These are phyloP conservation scores for Eucalyptus microcorys DNA, from an alignment of 345 rosid species.

Conservation along the genomic window DNA sequence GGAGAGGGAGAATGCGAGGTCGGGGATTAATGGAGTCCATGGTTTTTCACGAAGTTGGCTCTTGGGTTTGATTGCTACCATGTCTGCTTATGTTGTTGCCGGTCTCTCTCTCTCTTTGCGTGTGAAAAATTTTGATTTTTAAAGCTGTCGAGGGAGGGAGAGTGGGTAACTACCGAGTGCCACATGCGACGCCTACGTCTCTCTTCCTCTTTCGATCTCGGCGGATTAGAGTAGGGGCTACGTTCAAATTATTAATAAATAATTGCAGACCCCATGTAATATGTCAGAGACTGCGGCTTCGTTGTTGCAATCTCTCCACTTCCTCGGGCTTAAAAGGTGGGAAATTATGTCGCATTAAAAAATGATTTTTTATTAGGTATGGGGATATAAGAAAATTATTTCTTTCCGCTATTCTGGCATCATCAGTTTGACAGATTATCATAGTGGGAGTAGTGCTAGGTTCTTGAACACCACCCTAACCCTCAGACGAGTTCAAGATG, in stretches of 20 bases:
- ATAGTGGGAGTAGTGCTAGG: neutral
- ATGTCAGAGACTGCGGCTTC: neutral
- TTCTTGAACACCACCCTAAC: neutral
- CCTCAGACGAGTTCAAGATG: neutral
- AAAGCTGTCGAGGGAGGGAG: neutral
- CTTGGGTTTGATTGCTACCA: neutral
- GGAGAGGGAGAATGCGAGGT: neutral
- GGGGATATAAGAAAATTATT: neutral
- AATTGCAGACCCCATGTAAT: neutral
- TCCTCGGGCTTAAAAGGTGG: neutral
- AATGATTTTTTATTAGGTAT: neutral
- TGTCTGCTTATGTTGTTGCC: neutral
- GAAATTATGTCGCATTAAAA: neutral
- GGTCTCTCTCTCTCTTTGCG: neutral
- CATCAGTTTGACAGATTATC: neutral
- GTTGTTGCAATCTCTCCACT: neutral
- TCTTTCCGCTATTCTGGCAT: neutral
- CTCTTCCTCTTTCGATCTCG: constrained; percentile 9
- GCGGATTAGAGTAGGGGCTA: neutral
- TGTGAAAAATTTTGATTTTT: constrained; percentile 20
- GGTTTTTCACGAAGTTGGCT: neutral
- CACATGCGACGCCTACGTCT: constrained; percentile 34
- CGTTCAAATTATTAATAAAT: constrained; percentile 35
- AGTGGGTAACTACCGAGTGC: neutral
- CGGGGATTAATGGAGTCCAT: neutral